A percentile compares a stretch with the other conserved stretches of the same genome.
These are phyloP conservation scores for Xylariaceae sp. DNA, from an alignment of 2,329 filamentous ascomycete species.

Conservation along the genomic window DNA sequence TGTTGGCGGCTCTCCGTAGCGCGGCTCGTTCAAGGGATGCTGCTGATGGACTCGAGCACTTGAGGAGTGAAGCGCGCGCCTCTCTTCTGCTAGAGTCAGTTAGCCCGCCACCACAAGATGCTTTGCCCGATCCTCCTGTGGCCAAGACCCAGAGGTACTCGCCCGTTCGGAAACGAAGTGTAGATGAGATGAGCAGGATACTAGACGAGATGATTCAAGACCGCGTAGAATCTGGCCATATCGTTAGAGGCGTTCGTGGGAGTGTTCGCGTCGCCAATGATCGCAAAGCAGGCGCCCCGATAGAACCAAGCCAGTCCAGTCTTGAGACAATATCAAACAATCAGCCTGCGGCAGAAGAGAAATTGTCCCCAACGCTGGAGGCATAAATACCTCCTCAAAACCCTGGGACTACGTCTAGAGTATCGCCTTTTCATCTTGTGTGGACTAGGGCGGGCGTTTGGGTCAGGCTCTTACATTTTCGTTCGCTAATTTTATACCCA, in stretches of 20 bases:
- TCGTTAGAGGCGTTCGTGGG: conserved; percentile 69
- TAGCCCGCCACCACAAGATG: conserved; percentile 42
- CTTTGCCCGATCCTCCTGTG: conserved; percentile 40
- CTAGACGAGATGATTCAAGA: conserved; percentile 97
- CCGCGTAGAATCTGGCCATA: conserved; percentile 76
- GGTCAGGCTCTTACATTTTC: conserved; percentile 38
- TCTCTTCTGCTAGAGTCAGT: conserved; percentile 42
- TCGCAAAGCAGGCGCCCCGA: conserved; percentile 47
- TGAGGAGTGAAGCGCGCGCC: conserved; percentile 40
- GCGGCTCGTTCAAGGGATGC: conserved; percentile 85
- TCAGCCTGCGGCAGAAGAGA: conserved; percentile 35
- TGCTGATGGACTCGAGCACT: conserved; percentile 61
- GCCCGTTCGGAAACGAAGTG: conserved; percentile 64
- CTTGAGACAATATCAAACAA: conserved; percentile 50
- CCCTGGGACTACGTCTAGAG: conserved; percentile 31
- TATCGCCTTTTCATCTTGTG: conserved; percentile 39
- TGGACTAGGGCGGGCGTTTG: conserved; percentile 38
- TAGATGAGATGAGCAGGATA: conserved; percentile 92
- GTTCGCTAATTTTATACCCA: conserved; percentile 47
- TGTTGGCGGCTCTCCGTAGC: conserved; percentile 84
- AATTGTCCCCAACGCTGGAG: conserved; percentile 35
- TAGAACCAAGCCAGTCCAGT: conserved; percentile 39
- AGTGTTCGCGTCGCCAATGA: conserved; percentile 66
- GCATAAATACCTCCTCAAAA: conserved; percentile 31
- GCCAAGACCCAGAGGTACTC: conserved; percentile 37